Base-by-base conservation (phyloP, 2,329 filamentous ascomycete genomes). In the Colletotrichum lindemuthianum region DNA sequence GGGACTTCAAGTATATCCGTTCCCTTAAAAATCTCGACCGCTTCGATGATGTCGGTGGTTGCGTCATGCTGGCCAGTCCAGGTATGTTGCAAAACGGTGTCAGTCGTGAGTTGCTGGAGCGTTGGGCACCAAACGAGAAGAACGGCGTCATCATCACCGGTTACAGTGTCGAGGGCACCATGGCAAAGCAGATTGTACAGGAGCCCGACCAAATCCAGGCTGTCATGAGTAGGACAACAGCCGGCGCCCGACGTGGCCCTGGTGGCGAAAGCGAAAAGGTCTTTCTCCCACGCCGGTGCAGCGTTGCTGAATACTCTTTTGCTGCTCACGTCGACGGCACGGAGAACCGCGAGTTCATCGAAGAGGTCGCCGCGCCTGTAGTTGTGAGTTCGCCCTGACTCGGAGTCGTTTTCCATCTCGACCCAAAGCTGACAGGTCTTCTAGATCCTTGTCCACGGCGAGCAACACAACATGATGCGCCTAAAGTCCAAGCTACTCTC, bases 81-180 rank as follows among this genome's bases (percentile, higher is more conserved):
- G 96, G 96, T 88, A 98, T 99, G 96, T 83, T 99, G 70, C 95
- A 99, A 75, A 98, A 95, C 61, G 96, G 96, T 54, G 95, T 97
- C 15, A 97, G 93, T 72, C 86, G 96, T 75, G 93, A 97, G 75
- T 82, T 99, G 9, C 85, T 99, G 5, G 96, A 99, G 80, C 83
- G 95, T 71, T 99, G 96, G 96, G 95, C 95, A 1, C 96, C 96
- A 0, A 97, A 92, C 77, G 91, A 96, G 68, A 94, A 96, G 76
- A 99, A 99, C 73, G 96, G 95, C n/a, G 93, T 99, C 47, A 92
- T 99, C 71, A 97, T 99, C 77, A 99, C 96, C 0, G 96, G 96
- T 74, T 99, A 99, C 80, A 97, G 93, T 66, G 95, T 99, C 8
- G 96, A 99, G 78, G 96, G 96, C 6, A 99, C 96, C 1, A 98